Evolutionary conservation across 2,329 filamentous ascomycete species (phyloP).

Genomic region (Paraphoma sp.): DNA sequence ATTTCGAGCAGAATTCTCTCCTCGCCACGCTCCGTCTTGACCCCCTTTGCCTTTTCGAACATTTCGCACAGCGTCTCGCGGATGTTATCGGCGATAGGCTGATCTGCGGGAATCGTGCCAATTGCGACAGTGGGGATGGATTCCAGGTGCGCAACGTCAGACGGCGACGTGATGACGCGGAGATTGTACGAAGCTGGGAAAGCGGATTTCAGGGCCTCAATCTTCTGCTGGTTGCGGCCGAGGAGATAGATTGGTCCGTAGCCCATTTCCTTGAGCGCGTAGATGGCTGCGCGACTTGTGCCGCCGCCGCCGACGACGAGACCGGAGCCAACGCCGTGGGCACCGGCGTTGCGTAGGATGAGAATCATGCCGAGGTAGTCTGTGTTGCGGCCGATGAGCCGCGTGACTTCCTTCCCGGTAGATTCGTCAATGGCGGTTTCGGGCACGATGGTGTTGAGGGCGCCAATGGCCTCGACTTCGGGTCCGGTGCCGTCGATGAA

Average conservation of each 20-base stretch:
- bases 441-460: conserved; percentile 91
- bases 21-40: conserved; percentile 23
- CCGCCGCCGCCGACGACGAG: conserved; percentile 91
- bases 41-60: conserved; percentile 51
- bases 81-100: conserved; percentile 76
- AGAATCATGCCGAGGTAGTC: conserved; percentile 94
- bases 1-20: conserved; percentile 79
- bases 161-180: conserved; percentile 57
- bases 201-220: conserved; percentile 69
- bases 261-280: conserved; percentile 81
- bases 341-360: conserved; percentile 73
- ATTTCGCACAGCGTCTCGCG: conserved; percentile 67
- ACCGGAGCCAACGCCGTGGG: conserved; percentile 58
- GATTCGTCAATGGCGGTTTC: conserved; percentile 45
- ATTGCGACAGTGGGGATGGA: conserved; percentile 74
- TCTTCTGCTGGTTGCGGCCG: conserved; percentile 75
- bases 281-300: conserved; percentile 90
- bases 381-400: conserved; percentile 86
- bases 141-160: conserved; percentile 54
- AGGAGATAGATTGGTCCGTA: conserved; percentile 88
- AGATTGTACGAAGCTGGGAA: conserved; percentile 79
- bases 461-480: conserved; percentile 83
- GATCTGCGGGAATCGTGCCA: conserved; percentile 89
- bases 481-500: conserved; percentile 80
- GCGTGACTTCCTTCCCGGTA: conserved; percentile 52